These are phyloP conservation scores for Pogostemon cablin DNA, from an alignment of 257 asterid species.

Conservation along the genomic window DNA sequence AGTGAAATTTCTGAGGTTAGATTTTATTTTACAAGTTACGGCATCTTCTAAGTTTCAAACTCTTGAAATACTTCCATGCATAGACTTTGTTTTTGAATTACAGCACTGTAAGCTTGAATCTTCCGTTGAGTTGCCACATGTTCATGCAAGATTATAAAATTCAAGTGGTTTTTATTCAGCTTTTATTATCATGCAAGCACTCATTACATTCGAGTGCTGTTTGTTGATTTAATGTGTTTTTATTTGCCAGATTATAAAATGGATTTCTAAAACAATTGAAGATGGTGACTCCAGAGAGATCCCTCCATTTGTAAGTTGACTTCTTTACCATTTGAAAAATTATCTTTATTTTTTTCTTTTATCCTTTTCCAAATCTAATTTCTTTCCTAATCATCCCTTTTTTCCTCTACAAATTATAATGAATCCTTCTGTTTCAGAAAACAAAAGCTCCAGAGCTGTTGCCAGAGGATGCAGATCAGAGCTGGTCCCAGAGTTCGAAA, in stretches of 20 bases:
- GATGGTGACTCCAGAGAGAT: conserved; percentile 92
- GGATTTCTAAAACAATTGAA: conserved; percentile 81
- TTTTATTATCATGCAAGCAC: conserved; percentile 14
- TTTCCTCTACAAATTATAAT: no score
- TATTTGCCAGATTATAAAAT: conserved; percentile 64
- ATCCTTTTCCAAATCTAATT: not conserved
- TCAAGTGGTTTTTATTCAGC: conserved; percentile 1
- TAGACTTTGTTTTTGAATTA: not conserved
- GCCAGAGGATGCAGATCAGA: conserved; percentile 75
- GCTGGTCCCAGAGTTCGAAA: conserved; percentile 63
- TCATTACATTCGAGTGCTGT: not conserved
- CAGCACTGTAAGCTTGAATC: not conserved
- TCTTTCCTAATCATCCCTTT: not conserved
- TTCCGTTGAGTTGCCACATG: not conserved
- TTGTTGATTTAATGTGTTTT: conserved; percentile 28
- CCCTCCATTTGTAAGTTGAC: conserved; percentile 82
- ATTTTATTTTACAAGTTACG: not conserved
- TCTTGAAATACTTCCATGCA: not conserved
- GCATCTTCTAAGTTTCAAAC: conserved; percentile 6
- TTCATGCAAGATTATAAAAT: not conserved
- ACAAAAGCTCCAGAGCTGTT: conserved; percentile 78
- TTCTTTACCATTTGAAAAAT: not conserved
- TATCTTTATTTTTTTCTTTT: not conserved
- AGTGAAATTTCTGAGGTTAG: conserved; percentile 72
- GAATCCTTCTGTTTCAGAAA: conserved; percentile 54